A percentile compares a stretch with the other conserved stretches of the same genome.
Evolutionary conservation across 1,139 yeast genomes (phyloP).

Genomic region (Torulaspora pretoriensis): DNA sequence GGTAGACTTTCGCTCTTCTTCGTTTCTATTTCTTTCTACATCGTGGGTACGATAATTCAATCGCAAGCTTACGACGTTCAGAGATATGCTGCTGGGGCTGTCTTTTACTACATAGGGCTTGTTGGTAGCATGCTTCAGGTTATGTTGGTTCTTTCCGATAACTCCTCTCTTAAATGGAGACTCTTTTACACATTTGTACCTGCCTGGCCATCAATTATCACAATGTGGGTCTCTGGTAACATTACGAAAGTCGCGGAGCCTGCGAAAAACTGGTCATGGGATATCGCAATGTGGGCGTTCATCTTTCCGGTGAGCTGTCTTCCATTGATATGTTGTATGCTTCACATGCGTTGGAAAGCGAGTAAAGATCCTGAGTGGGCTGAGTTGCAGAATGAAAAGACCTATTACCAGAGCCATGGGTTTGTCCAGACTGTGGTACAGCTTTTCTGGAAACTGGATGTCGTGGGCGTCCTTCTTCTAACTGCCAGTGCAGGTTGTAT

Average conservation of each 20-base stretch:
- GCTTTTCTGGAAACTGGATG: slow-evolving; percentile 49
- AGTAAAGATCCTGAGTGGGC: slow-evolving; percentile 46
- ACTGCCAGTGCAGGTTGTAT: slow-evolving; percentile 52
- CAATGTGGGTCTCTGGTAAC: slow-evolving; percentile 71
- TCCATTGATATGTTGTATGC: slow-evolving; percentile 52
- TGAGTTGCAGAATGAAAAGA: slow-evolving; percentile 34
- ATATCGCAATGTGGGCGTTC: slow-evolving; percentile 78
- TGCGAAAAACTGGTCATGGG: slow-evolving; percentile 57
- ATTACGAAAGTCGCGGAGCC: slow-evolving; percentile 42
- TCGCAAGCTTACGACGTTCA: slow-evolving; percentile 63
- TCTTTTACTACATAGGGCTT: slow-evolving; percentile 65
- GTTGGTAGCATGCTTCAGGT: slow-evolving; percentile 58
- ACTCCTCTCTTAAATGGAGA: slow-evolving; percentile 68
- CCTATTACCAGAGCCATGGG: slow-evolving; percentile 34
- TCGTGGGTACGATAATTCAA: slow-evolving; percentile 66
- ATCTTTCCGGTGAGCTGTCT: slow-evolving; percentile 61
- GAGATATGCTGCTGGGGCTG: slow-evolving; percentile 69
- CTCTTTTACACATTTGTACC: slow-evolving; percentile 59
- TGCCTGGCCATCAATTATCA: slow-evolving; percentile 66
- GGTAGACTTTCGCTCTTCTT: slow-evolving; percentile 60
- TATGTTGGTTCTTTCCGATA: slow-evolving; percentile 58
- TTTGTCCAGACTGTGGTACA: slow-evolving; percentile 22
- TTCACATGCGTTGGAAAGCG: slow-evolving; percentile 57
- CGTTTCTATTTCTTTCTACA: slow-evolving; percentile 55
- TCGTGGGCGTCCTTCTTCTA: slow-evolving; percentile 50